Evolutionary conservation across 2,329 filamentous ascomycete species (phyloP), one percentile per base, ranked within the genome.

Genomic region (Colletotrichum sp.): DNA sequence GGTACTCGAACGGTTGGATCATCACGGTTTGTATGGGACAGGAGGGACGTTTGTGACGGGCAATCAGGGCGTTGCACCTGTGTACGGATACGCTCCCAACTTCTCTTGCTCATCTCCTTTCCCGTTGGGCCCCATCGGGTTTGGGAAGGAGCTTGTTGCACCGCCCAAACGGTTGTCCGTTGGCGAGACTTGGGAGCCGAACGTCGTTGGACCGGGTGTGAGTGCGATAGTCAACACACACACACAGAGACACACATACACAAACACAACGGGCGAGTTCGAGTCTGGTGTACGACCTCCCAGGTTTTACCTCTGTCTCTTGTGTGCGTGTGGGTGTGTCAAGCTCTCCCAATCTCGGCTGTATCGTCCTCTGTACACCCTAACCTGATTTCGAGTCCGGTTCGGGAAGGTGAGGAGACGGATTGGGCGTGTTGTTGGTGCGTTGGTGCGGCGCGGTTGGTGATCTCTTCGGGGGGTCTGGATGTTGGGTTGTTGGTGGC

Each of bases 371-470:
- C 52, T 24, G 52, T 26, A 5, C 52, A 57, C 26, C 52, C n/a
- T 4, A 57, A 6, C 5, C 3, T 59, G 24, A 28, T 39, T 21
- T 64, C 13, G 60, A 63, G 60, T 63, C 60, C 32, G 60, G 10
- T 64, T 64, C 30, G 60, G 60, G 60, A 64, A 64, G 60, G 60
- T 64, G 12, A 10, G 30, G 13, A 21, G 18, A 64, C 34, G 21
- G 16, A 21, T 64, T 64, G 60, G 7, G 60, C n/a, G 18, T 36
- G 60, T 15, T 28, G 39, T 44, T 44, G 39, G 39, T 44, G 39
- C 28, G 32, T 10, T 26, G 18, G 57, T 64, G 60, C 26, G n/a
- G 52, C 57, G 7, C 21, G 32, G 60, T 26, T 39, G 60, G 60
- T 36, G 60, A 30, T 64, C 39, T n/a, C 9, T n/a, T 44, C 18